A percentile compares a stretch with the other conserved stretches of the same genome.
Evolutionary conservation across 129 eudicot genomes (phyloP).

Genomic region (Flaveria trinervia): DNA sequence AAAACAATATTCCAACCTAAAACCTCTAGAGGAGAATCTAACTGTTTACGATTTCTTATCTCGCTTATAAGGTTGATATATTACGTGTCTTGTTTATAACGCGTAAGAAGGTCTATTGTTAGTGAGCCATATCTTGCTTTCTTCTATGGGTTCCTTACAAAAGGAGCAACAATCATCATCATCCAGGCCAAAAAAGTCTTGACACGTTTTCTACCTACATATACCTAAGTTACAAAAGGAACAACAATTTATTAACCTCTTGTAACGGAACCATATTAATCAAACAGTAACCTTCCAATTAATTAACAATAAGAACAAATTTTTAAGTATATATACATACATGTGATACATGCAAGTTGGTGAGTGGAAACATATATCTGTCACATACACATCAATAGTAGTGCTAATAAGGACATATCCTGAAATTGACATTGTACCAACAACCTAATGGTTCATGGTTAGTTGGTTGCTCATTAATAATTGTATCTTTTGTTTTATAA

Average conservation of each 20-base stretch:
- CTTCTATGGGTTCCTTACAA: slow-evolving; percentile 29
- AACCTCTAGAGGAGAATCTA: no score
- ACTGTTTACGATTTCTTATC: no score
- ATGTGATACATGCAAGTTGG: slow-evolving; percentile 42
- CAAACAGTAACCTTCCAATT: background rate
- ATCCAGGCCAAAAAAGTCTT: slow-evolving; percentile 15
- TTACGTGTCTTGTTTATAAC: background rate
- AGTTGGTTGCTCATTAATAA: background rate
- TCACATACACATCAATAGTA: slow-evolving; percentile 37
- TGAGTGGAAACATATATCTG: slow-evolving; percentile 32
- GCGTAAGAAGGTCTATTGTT: slow-evolving; percentile 22
- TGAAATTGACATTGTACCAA: slow-evolving; percentile 45
- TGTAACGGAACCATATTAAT: background rate
- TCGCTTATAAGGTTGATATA: background rate
- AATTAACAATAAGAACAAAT: background rate
- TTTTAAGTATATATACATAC: background rate
- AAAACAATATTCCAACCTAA: no score
- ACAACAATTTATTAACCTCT: background rate
- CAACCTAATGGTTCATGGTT: background rate
- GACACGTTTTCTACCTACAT: slow-evolving; percentile 7
- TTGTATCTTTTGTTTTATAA: slow-evolving; percentile 9
- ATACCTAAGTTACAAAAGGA: background rate
- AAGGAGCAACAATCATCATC: slow-evolving; percentile 28
- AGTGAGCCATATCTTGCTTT: slow-evolving; percentile 34
- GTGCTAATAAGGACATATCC: slow-evolving; percentile 35